phyloP scores from a whole-genome alignment of 78 protist species.

The Dictyostelium brefeldianum region DNA sequence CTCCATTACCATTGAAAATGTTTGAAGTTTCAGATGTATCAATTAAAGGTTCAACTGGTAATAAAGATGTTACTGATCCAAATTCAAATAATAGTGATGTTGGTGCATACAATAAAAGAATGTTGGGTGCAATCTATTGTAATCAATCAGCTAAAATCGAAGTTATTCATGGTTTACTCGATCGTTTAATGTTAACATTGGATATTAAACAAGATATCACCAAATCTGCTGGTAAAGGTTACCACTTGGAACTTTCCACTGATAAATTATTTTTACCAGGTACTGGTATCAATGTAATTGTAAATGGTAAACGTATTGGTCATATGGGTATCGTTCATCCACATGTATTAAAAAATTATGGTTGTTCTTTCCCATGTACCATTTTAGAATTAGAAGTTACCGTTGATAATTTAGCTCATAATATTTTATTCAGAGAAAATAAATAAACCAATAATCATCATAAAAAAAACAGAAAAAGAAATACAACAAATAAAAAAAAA shows the following conservation, averaged over 20 bases:
- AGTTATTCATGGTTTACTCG: constrained; percentile 92
- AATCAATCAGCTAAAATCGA: constrained; percentile 83
- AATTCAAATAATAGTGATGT: constrained; percentile 69
- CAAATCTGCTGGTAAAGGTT: constrained; percentile 20
- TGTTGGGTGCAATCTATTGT: constrained; percentile 82
- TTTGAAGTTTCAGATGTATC: constrained; percentile 96
- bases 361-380: constrained; percentile 81
- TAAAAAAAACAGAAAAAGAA: not conserved
- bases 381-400: constrained; percentile 75
- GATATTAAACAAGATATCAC: constrained; percentile 15
- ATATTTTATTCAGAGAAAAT: constrained; percentile 24
- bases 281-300: constrained; percentile 69
- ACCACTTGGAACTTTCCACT: not conserved
- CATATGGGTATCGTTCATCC: constrained; percentile 94
- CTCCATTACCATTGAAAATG: constrained; percentile 91
- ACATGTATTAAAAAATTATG: constrained; percentile 84
- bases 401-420: constrained; percentile 49
- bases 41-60: constrained; percentile 84
- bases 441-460: not conserved
- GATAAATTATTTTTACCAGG: constrained; percentile 90
- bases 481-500: not conserved
- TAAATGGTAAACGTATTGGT: constrained; percentile 88
- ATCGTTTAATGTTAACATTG: constrained; percentile 82
- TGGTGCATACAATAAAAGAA: constrained; percentile 93
- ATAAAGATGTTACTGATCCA: constrained; percentile 75